Evolutionary conservation across 164 flowering plant species (phyloP).

Genomic region (Liriodendron chinense): DNA sequence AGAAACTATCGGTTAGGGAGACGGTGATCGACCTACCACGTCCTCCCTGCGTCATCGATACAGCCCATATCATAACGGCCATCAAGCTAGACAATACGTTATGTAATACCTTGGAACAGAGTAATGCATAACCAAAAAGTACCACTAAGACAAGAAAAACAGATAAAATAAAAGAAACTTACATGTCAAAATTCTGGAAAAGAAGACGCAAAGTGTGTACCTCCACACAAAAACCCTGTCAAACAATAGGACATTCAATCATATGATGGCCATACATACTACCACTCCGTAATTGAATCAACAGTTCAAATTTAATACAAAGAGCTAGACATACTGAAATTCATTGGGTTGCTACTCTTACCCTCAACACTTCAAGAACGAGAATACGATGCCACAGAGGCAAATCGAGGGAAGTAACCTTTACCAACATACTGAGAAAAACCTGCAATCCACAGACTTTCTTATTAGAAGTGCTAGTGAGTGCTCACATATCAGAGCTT

Average conservation of each 20-base stretch:
- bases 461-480: not conserved
- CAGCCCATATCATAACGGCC: no score
- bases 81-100: no score
- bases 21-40: no score
- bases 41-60: no score
- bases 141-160: not conserved
- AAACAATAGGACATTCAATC: slow-evolving; percentile 10
- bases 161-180: slow-evolving; percentile 26
- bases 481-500: not conserved
- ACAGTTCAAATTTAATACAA: not conserved
- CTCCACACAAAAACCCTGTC: slow-evolving; percentile 97
- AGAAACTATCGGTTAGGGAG: no score
- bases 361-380: slow-evolving; percentile 97
- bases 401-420: slow-evolving; percentile 73
- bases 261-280: not conserved
- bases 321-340: not conserved
- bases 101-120: not conserved
- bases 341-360: slow-evolving; percentile 27
- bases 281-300: not conserved
- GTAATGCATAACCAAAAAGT: not conserved
- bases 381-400: slow-evolving; percentile 99
- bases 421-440: slow-evolving; percentile 92
- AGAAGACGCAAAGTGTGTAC: slow-evolving; percentile 86
- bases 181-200: slow-evolving; percentile 97
- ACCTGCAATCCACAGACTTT: slow-evolving; percentile 53